A percentile compares a stretch with the other conserved stretches of the same genome.
Conservation (phyloP, 208 protist genomes). For the Herpetomonas muscarum region DNA sequence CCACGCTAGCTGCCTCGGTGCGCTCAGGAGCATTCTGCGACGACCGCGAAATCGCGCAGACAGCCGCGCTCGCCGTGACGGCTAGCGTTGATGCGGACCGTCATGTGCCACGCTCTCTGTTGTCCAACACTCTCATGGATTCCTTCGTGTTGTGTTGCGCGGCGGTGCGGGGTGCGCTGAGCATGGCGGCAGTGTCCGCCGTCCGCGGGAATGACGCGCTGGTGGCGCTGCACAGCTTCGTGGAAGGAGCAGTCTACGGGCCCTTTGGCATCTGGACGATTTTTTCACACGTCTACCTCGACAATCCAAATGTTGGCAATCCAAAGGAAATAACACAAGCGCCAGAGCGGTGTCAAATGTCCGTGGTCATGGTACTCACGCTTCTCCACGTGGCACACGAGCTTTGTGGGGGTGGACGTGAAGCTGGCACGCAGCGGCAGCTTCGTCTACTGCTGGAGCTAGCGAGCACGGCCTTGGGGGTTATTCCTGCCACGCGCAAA, state of each 20-base stretch:
- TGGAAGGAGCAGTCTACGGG: conserved; percentile 24
- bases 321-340: not conserved
- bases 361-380: conserved; percentile 12
- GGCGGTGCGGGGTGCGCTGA: conserved; percentile 15
- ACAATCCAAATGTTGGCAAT: not conserved
- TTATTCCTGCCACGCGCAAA: conserved; percentile 5
- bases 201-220: not conserved
- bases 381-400: conserved; percentile 17
- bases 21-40: conserved; percentile 27
- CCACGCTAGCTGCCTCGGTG: conserved; percentile 41
- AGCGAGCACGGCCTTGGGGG: conserved; percentile 10
- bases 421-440: not conserved
- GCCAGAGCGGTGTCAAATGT: conserved; percentile 2
- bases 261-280: conserved; percentile 4
- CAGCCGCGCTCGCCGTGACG: not conserved
- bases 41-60: not conserved
- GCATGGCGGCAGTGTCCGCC: conserved; percentile 2
- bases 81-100: too few species aligned
- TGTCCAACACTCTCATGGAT: conserved; percentile 10
- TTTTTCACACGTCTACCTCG: conserved; percentile 7
- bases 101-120: too few species aligned
- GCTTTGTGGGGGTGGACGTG: conserved; percentile 6
- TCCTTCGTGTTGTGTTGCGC: conserved; percentile 28
- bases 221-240: conserved; percentile 11
- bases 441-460: conserved; percentile 28